Conservation (phyloP, 768 basidiomycete genomes). For the Paxillus involutus region DNA sequence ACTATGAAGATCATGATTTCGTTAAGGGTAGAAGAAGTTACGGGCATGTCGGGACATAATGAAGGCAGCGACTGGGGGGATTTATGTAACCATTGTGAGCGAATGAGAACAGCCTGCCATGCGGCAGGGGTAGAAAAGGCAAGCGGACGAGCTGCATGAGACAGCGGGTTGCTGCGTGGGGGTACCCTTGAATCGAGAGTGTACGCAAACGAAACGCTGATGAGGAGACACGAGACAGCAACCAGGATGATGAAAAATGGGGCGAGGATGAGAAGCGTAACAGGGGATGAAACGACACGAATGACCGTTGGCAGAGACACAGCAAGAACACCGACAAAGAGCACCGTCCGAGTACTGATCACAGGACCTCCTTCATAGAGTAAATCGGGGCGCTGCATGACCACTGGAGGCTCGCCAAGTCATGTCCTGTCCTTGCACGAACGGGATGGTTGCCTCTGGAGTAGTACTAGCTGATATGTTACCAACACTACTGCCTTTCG, state of each 20-base stretch:
- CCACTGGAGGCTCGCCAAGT: background rate
- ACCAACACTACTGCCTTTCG: too few relatives aligned
- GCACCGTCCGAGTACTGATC: constrained; percentile 51
- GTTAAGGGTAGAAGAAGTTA: constrained; percentile 72
- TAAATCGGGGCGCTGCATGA: constrained; percentile 16
- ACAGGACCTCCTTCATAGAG: constrained; percentile 33
- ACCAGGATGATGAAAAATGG: constrained; percentile 56
- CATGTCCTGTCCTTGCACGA: constrained; percentile 4
- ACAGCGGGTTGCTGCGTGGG: constrained; percentile 37
- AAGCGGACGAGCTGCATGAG: constrained; percentile 66
- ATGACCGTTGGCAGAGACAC: constrained; percentile 53
- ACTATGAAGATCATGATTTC: constrained; percentile 80
- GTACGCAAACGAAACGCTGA: constrained; percentile 57
- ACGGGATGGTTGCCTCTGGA: background rate
- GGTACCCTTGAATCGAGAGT: constrained; percentile 50
- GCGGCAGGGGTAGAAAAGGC: constrained; percentile 91
- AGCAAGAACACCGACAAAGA: constrained; percentile 57
- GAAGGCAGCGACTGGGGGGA: constrained; percentile 67
- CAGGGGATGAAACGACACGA: constrained; percentile 64
- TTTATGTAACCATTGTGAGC: constrained; percentile 87
- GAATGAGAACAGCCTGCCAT: constrained; percentile 87
- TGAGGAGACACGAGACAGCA: constrained; percentile 48
- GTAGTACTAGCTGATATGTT: too few relatives aligned
- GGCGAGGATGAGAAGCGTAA: constrained; percentile 60
- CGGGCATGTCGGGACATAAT: constrained; percentile 60